phyloP scores from a whole-genome alignment of 805 yeast species.

The Lipomyces yamanashiensis region DNA sequence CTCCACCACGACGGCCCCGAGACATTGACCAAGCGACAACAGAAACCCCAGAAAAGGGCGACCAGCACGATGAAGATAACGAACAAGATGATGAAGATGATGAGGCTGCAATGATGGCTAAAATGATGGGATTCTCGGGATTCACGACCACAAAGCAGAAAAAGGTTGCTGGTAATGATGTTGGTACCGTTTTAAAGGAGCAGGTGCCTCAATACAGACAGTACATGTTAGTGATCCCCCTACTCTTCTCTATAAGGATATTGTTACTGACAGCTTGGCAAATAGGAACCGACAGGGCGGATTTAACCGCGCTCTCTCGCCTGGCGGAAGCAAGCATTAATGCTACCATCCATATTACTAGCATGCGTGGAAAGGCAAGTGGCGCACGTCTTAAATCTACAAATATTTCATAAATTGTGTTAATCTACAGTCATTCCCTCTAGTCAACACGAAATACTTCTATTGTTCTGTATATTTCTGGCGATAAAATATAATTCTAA shows the following conservation, averaged over 20 bases:
- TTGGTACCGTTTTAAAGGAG: slow-evolving; percentile 44
- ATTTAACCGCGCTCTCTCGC: slow-evolving; percentile 28
- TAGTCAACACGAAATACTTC: background rate
- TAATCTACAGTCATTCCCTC: background rate
- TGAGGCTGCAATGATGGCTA: slow-evolving; percentile 42
- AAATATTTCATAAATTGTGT: background rate
- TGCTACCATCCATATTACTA: background rate
- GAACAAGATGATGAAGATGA: slow-evolving; percentile 30
- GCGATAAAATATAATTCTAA: too few species aligned
- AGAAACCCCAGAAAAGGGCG: slow-evolving; percentile 9
- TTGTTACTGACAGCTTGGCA: background rate
- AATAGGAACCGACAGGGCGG: slow-evolving; percentile 30
- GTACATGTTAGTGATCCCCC: slow-evolving; percentile 43
- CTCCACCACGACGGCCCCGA: background rate
- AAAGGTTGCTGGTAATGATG: slow-evolving; percentile 47
- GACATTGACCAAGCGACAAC: background rate
- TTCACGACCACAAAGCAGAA: slow-evolving; percentile 50
- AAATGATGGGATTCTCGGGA: slow-evolving; percentile 52
- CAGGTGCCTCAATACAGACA: slow-evolving; percentile 47
- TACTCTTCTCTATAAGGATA: background rate
- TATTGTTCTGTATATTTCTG: too few species aligned
- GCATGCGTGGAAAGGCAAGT: background rate
- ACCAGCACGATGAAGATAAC: slow-evolving; percentile 15
- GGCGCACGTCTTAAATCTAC: background rate
- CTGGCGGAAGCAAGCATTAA: slow-evolving; percentile 10